These are phyloP conservation scores for Fusarium subglutinans DNA, from an alignment of 2,329 filamentous ascomycete species.

Conservation along the genomic window DNA sequence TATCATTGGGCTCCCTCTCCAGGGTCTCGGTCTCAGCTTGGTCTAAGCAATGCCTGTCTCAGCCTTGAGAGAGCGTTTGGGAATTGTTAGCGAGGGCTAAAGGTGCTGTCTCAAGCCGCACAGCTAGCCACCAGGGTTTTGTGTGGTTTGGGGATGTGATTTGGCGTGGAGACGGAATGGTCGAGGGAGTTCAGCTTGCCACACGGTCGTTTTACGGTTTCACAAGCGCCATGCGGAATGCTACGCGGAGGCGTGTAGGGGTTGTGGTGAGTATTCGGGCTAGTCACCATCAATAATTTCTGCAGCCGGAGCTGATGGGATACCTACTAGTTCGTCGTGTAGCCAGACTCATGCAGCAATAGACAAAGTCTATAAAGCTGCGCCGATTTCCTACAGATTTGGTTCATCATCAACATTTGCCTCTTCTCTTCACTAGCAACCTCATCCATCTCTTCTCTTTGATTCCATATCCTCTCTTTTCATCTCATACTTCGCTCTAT, in stretches of 20 bases:
- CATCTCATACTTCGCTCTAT: background rate
- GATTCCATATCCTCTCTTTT: background rate
- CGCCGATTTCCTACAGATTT: accelerated
- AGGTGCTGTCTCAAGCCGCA: background rate
- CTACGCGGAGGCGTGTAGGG: no score
- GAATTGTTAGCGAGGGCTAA: background rate
- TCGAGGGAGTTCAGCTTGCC: background rate
- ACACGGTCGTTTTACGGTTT: background rate
- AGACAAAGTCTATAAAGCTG: accelerated
- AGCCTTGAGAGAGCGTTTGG: background rate
- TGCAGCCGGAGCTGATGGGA: background rate
- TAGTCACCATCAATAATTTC: background rate
- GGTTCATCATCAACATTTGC: accelerated
- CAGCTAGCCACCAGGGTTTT: background rate
- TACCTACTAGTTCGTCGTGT: accelerated
- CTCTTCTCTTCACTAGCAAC: background rate
- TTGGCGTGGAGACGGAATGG: background rate
- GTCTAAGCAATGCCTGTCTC: background rate
- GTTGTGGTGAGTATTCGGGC: background rate
- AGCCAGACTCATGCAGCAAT: background rate
- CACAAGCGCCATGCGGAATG: background rate
- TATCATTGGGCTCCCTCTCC: background rate
- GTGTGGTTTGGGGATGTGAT: background rate
- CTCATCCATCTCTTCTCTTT: no score
- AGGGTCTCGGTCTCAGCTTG: background rate